These are phyloP conservation scores for Crithidia acanthocephali DNA, from an alignment of 208 protist species.

Conservation along the genomic window DNA sequence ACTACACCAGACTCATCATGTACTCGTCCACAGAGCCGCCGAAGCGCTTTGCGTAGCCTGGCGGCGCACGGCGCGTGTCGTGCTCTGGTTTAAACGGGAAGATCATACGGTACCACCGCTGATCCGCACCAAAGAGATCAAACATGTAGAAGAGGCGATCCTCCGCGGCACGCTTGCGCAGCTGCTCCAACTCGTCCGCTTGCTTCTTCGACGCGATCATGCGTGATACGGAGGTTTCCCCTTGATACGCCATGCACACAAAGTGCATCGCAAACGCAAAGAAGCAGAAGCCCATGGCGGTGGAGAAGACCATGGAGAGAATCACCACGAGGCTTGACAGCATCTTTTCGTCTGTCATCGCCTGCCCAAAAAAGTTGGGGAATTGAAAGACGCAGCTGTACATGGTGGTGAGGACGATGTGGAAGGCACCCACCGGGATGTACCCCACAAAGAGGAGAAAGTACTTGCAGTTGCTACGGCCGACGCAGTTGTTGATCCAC, in stretches of 20 bases:
- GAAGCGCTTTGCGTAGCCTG: constrained; percentile 22
- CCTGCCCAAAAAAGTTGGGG: constrained; percentile 15
- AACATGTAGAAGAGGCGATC: constrained; percentile 42
- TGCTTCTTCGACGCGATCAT: constrained; percentile 32
- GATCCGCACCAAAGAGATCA: constrained; percentile 65
- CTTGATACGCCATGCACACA: constrained; percentile 49
- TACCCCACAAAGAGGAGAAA: constrained; percentile 82
- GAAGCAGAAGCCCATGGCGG: constrained; percentile 57
- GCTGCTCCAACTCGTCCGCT: constrained; percentile 21
- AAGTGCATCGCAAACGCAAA: constrained; percentile 52
- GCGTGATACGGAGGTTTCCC: constrained; percentile 62
- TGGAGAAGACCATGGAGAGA: constrained; percentile 49
- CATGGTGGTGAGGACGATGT: constrained; percentile 54
- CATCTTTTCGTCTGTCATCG: constrained; percentile 31
- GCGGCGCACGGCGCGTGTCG: constrained; percentile 25
- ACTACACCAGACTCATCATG: constrained; percentile 16
- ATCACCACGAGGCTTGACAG: constrained; percentile 29
- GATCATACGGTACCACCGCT: constrained; percentile 59
- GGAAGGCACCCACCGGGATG: constrained; percentile 72
- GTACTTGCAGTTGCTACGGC: constrained; percentile 65
- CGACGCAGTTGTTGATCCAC: constrained; percentile 91
- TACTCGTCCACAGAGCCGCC: constrained; percentile 10
- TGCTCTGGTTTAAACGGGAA: constrained; percentile 52
- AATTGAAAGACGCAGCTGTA: constrained; percentile 64
- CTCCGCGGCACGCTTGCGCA: constrained; percentile 22